Conservation (phyloP, 768 basidiomycete genomes). For the Hysterangium stoloniferum region DNA sequence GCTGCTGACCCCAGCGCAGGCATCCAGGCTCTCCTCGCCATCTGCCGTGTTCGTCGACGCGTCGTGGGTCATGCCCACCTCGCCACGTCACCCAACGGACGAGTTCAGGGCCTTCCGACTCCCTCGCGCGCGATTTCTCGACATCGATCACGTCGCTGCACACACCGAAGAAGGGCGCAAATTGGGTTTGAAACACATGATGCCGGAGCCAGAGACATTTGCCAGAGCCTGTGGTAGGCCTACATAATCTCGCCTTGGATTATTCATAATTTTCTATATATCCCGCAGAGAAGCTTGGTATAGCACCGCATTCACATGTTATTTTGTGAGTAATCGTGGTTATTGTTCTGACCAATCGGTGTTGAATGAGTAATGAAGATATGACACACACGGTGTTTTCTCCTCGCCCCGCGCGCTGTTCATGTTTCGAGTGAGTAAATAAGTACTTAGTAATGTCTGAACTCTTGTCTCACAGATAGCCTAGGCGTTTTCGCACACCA, state of each 20-base stretch:
- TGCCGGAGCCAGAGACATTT: slow-evolving; percentile 68
- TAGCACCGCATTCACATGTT: slow-evolving; percentile 68
- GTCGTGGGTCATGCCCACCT: slow-evolving; percentile 93
- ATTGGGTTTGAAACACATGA: slow-evolving; percentile 89
- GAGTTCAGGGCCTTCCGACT: slow-evolving; percentile 67
- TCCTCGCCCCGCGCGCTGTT: slow-evolving; percentile 88
- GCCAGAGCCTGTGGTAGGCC: slow-evolving; percentile 71
- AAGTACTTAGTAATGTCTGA: not conserved
- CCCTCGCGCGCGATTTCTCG: slow-evolving; percentile 65
- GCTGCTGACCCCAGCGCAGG: slow-evolving; percentile 7
- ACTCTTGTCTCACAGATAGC: slow-evolving; percentile 12
- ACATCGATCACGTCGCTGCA: slow-evolving; percentile 73
- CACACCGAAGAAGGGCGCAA: slow-evolving; percentile 38
- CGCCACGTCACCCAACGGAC: slow-evolving; percentile 55
- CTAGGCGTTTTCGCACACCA: slow-evolving; percentile 79
- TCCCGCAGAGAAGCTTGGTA: slow-evolving; percentile 57
- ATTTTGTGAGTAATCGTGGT: slow-evolving; percentile 49
- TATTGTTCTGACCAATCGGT: slow-evolving; percentile 4
- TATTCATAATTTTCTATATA: slow-evolving; percentile 10
- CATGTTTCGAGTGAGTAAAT: slow-evolving; percentile 63
- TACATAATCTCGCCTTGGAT: not conserved
- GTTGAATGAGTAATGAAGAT: slow-evolving; percentile 37
- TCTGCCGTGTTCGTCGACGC: slow-evolving; percentile 49
- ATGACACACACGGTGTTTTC: slow-evolving; percentile 88
- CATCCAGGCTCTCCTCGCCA: not conserved